Evolutionary conservation across 2,329 filamentous ascomycete genomes (phyloP).

Genomic region (Plenodomus biglobosus): DNA sequence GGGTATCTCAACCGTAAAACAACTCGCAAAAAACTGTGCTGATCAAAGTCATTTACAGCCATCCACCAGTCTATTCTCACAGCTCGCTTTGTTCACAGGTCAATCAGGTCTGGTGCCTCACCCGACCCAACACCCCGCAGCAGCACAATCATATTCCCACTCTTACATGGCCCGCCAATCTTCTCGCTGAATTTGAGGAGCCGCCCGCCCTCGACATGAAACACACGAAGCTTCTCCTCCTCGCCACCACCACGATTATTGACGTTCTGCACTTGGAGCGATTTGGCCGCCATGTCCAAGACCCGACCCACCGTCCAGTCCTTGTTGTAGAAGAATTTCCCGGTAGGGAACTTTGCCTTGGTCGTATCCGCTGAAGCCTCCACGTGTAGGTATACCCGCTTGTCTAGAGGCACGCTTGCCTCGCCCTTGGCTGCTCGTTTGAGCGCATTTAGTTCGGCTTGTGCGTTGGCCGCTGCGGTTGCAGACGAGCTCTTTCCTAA

Average conservation of each 20-base stretch:
- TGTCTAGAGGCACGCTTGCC: constrained; percentile 74
- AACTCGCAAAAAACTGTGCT: neutral
- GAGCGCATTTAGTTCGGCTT: constrained; percentile 72
- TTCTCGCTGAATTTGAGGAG: constrained; percentile 87
- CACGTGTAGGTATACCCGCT: constrained; percentile 86
- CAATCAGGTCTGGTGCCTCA: constrained; percentile 66
- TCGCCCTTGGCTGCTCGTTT: constrained; percentile 92
- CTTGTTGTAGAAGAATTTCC: constrained; percentile 53
- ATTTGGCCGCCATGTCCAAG: constrained; percentile 74
- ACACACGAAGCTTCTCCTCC: constrained; percentile 79
- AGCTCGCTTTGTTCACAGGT: constrained; percentile 36
- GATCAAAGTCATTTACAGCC: neutral
- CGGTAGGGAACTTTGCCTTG: constrained; percentile 74
- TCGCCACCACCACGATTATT: constrained; percentile 78
- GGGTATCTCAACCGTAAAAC: constrained; percentile 18
- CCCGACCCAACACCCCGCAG: constrained; percentile 83
- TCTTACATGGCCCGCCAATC: constrained; percentile 70
- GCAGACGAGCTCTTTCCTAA: constrained; percentile 24
- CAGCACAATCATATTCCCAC: constrained; percentile 87
- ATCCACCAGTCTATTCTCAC: neutral
- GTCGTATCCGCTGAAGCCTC: constrained; percentile 88
- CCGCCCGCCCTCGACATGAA: constrained; percentile 87
- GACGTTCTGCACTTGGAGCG: constrained; percentile 76
- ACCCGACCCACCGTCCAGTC: constrained; percentile 90
- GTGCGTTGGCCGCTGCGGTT: constrained; percentile 58